Evolutionary conservation across 2,329 filamentous ascomycete species (phyloP).

Genomic region (Venturia pyrina): DNA sequence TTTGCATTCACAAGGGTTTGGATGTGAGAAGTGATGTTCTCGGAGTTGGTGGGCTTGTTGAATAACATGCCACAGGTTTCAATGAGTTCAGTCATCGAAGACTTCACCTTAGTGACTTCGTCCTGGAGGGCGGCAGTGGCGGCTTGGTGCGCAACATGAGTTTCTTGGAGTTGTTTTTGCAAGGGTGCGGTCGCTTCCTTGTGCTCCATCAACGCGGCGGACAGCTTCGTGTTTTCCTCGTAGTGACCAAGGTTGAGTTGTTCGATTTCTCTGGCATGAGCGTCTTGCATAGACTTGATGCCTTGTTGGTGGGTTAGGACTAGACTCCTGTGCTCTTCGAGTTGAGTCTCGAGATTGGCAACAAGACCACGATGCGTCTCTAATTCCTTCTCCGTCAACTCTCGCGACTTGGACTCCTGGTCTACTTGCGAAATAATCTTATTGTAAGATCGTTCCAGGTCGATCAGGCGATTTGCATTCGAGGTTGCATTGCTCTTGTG

Average conservation of each 20-base stretch:
- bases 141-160: conserved; percentile 18
- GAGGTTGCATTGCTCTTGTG: conserved; percentile 65
- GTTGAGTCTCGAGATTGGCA: conserved; percentile 45
- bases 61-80: conserved; percentile 53
- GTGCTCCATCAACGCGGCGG: conserved; percentile 24
- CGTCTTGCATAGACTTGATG: conserved; percentile 42
- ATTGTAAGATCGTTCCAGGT: conserved; percentile 63
- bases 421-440: conserved; percentile 58
- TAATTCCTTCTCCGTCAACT: conserved; percentile 43
- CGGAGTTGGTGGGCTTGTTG: conserved; percentile 45
- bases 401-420: conserved; percentile 51
- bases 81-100: conserved; percentile 49
- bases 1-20: conserved; percentile 34
- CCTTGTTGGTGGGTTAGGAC: conserved; percentile 45
- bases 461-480: conserved; percentile 59
- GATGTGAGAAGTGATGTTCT: conserved; percentile 32
- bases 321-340: conserved; percentile 45
- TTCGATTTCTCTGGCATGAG: conserved; percentile 47
- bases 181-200: conserved; percentile 24
- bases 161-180: conserved; percentile 19
- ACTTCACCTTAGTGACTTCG: conserved; percentile 48
- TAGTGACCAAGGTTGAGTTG: conserved; percentile 43
- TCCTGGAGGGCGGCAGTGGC: conserved; percentile 42
- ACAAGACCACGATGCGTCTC: conserved; percentile 41
- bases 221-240: conserved; percentile 24